Conservation (phyloP, 2,329 filamentous ascomycete genomes). For the Aspergillus novoparasiticus region DNA sequence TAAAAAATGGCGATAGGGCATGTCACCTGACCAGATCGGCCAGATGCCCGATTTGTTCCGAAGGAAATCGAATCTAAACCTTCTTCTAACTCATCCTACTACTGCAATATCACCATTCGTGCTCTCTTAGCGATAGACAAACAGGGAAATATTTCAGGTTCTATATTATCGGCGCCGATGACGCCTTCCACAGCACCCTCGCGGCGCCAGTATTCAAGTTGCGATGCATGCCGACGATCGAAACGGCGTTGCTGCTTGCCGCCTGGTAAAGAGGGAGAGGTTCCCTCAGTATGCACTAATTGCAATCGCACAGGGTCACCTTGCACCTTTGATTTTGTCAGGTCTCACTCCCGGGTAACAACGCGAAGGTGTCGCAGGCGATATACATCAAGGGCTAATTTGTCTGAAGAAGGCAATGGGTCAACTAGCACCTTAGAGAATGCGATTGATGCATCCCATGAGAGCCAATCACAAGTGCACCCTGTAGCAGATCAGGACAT, state of each 20-base stretch:
- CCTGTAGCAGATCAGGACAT: background rate
- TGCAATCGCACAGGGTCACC: constrained; percentile 22
- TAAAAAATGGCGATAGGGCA: background rate
- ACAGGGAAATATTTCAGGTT: background rate
- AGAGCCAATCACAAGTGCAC: background rate
- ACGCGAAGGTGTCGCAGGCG: background rate
- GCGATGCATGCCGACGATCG: constrained; percentile 28
- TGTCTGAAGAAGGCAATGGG: background rate
- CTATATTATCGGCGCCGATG: background rate
- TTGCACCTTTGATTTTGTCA: constrained; percentile 27
- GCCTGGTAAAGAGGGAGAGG: background rate
- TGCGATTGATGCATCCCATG: background rate
- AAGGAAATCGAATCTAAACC: background rate
- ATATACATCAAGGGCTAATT: background rate
- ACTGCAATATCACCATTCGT: background rate
- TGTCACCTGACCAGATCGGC: background rate
- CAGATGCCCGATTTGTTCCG: background rate
- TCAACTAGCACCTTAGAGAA: background rate
- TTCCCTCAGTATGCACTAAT: constrained; percentile 15
- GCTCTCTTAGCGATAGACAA: background rate
- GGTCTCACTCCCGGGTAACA: background rate
- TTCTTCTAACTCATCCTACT: background rate
- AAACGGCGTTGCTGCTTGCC: constrained; percentile 29
- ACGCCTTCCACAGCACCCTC: background rate
- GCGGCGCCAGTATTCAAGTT: constrained; percentile 29